phyloP scores from a whole-genome alignment of 2,329 filamentous ascomycete genomes.

The Raffaelea deltoideospora region DNA sequence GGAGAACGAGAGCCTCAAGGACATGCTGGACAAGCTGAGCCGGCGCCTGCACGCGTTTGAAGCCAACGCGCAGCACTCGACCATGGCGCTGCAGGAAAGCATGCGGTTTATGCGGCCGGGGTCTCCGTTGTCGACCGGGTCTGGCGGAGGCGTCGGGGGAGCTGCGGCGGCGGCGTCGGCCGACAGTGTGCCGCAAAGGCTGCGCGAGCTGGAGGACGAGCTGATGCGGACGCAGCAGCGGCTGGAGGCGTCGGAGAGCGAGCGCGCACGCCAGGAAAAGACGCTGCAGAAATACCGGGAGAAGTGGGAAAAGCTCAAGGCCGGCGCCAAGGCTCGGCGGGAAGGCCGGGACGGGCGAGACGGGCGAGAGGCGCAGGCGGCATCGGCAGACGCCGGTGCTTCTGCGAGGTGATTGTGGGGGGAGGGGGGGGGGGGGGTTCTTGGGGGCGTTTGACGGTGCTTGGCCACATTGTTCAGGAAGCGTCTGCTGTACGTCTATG shows the following conservation, averaged over 20 bases:
- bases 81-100: conserved; percentile 74
- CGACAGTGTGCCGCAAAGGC: conserved; percentile 25
- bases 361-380: too few relatives aligned
- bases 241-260: conserved; percentile 50
- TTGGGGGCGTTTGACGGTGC: too few relatives aligned
- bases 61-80: conserved; percentile 75
- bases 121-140: conserved; percentile 27
- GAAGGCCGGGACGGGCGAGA: conserved; percentile 26
- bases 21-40: conserved; percentile 72
- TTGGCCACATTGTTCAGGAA: too few relatives aligned
- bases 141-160: conserved; percentile 12
- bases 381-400: too few relatives aligned
- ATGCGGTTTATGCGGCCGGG: conserved; percentile 46
- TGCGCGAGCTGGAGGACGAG: conserved; percentile 54
- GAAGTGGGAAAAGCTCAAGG: conserved; percentile 46
- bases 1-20: conserved; percentile 76
- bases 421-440: too few relatives aligned
- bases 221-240: conserved; percentile 41
- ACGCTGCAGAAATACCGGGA: conserved; percentile 43
- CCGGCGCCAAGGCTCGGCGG: conserved; percentile 41
- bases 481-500: too few relatives aligned
- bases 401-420: too few relatives aligned
- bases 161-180: conserved; percentile 3
- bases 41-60: conserved; percentile 88
- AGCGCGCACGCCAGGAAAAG: conserved; percentile 38